A percentile compares a stretch with the other conserved stretches of the same genome.
These are phyloP conservation scores for Neopestalotiopsis sp. DNA, from an alignment of 2,329 filamentous ascomycete genomes.

Conservation along the genomic window DNA sequence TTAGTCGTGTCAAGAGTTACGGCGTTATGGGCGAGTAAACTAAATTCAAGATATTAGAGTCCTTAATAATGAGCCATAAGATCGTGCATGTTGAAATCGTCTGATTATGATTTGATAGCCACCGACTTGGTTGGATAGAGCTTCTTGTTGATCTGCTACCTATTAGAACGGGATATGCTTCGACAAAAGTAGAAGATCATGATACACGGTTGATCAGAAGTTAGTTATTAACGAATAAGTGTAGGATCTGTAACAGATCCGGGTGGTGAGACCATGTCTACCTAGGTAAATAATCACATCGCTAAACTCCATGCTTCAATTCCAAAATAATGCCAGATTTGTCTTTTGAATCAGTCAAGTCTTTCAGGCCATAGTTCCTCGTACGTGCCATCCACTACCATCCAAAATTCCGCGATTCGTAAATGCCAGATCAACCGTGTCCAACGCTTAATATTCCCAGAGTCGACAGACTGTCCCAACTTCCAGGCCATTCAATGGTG, in stretches of 20 bases:
- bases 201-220: background rate
- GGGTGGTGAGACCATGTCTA: background rate
- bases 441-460: background rate
- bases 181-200: background rate
- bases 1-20: conserved; percentile 70
- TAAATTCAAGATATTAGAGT: background rate
- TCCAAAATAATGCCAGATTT: background rate
- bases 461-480: background rate
- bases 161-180: background rate
- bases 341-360: background rate
- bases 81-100: background rate
- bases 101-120: background rate
- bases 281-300: background rate
- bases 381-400: background rate
- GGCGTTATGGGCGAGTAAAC: conserved; percentile 50
- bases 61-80: background rate
- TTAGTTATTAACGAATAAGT: conserved; percentile 4
- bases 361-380: background rate
- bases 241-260: background rate
- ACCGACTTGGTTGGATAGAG: background rate
- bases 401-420: background rate
- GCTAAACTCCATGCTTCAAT: conserved; percentile 11
- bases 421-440: background rate
- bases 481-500: background rate
- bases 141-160: too few relatives aligned